Evolutionary conservation across 1,139 yeast genomes (phyloP).

Genomic region (Starmera stellimalicola): DNA sequence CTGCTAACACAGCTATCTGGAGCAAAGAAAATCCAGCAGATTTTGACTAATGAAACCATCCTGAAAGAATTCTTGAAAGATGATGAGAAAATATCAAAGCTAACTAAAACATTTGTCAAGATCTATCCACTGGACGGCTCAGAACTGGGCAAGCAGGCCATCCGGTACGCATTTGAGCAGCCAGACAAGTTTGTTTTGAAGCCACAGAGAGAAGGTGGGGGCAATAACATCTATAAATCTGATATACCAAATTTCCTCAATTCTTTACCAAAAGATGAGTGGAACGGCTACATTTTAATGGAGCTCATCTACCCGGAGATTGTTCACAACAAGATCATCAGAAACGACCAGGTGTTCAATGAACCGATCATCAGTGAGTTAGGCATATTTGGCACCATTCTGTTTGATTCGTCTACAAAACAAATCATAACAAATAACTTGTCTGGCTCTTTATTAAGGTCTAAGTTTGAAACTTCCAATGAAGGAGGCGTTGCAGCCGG

Average conservation of each 20-base stretch:
- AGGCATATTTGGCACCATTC: conserved; percentile 78
- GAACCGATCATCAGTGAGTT: conserved; percentile 82
- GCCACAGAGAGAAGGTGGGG: conserved; percentile 97
- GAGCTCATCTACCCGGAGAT: conserved; percentile 78
- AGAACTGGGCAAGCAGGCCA: conserved; percentile 53
- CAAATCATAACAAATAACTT: conserved; percentile 51
- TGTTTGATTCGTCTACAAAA: conserved; percentile 60
- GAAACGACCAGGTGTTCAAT: conserved; percentile 49
- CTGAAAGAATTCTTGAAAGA: conserved; percentile 39
- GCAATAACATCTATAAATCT: conserved; percentile 80
- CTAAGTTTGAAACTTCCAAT: conserved; percentile 76
- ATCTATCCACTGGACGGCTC: conserved; percentile 80
- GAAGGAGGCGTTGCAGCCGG: conserved; percentile 99
- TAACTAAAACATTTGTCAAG: conserved; percentile 58
- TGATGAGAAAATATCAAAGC: conserved; percentile 9
- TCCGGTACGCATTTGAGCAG: conserved; percentile 51
- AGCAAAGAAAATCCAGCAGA: conserved; percentile 85
- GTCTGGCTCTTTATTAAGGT: conserved; percentile 81
- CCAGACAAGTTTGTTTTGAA: conserved; percentile 76
- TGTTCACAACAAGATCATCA: conserved; percentile 55
- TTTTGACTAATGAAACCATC: conserved; percentile 49
- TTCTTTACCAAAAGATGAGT: conserved; percentile 52
- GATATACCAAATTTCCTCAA: conserved; percentile 71
- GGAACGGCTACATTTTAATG: conserved; percentile 93
- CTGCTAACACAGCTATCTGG: conserved; percentile 85